phyloP scores from a whole-genome alignment of 495 filamentous ascomycete species.

The Lepraria neglecta region DNA sequence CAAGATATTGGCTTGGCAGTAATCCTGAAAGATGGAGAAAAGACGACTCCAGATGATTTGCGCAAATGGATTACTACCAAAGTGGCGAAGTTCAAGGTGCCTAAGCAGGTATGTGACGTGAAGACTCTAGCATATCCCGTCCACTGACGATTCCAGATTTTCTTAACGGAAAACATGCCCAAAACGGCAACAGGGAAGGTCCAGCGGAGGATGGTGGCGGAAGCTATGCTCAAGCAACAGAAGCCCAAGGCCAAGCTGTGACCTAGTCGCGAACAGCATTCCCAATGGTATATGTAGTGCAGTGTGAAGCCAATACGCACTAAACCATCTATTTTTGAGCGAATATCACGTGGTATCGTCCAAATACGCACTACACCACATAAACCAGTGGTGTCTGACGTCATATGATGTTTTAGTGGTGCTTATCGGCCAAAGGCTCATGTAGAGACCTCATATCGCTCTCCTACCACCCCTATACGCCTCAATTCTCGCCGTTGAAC shows the following conservation, averaged over 20 bases:
- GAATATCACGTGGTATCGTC: too few relatives aligned
- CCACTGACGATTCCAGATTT: slow-evolving; percentile 45
- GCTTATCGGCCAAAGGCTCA: too few relatives aligned
- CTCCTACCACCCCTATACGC: too few relatives aligned
- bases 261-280: too few relatives aligned
- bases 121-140: slow-evolving; percentile 7
- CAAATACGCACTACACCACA: too few relatives aligned
- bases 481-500: too few relatives aligned
- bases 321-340: too few relatives aligned
- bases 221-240: slow-evolving; percentile 60
- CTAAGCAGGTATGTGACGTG: slow-evolving; percentile 57
- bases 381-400: too few relatives aligned
- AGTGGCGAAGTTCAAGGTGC: slow-evolving; percentile 77
- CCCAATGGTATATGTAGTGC: too few relatives aligned
- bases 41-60: slow-evolving; percentile 50
- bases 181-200: slow-evolving; percentile 90
- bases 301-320: too few relatives aligned
- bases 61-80: slow-evolving; percentile 59
- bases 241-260: slow-evolving; percentile 39
- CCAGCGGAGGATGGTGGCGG: slow-evolving; percentile 71
- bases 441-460: too few relatives aligned
- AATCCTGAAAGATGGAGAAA: slow-evolving; percentile 58
- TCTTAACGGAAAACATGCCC: slow-evolving; percentile 72
- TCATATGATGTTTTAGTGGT: too few relatives aligned
- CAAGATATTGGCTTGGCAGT: slow-evolving; percentile 75